phyloP scores from a whole-genome alignment of 306 rosid species.

The Vigna unguiculata region DNA sequence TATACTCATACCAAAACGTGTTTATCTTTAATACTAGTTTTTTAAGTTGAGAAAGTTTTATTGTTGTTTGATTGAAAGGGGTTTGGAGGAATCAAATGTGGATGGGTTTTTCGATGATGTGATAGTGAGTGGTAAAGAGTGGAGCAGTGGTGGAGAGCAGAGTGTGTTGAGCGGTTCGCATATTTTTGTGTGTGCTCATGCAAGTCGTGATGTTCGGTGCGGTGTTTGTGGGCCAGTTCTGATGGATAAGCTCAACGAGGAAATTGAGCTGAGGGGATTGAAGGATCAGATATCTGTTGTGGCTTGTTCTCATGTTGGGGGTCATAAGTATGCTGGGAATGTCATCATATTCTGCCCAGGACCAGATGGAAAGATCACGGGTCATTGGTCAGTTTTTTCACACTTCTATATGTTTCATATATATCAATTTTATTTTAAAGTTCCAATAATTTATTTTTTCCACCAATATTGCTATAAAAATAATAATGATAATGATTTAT shows the following conservation, averaged over 20 bases:
- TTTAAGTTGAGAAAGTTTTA: neutral
- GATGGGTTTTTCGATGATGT: conserved; percentile 84
- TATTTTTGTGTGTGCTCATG: conserved; percentile 94
- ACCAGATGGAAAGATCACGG: conserved; percentile 64
- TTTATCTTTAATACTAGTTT: neutral
- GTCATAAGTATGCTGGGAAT: conserved; percentile 92
- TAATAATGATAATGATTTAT: no score
- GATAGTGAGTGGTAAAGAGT: conserved; percentile 69
- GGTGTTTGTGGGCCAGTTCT: conserved; percentile 93
- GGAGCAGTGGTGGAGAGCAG: conserved; percentile 63
- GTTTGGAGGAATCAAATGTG: conserved; percentile 73
- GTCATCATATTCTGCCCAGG: conserved; percentile 71
- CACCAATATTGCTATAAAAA: no score
- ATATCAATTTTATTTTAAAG: neutral
- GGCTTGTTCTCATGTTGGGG: conserved; percentile 84
- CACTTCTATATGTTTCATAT: neutral
- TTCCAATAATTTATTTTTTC: neutral
- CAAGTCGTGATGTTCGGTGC: conserved; percentile 88
- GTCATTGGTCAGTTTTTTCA: conserved; percentile 73
- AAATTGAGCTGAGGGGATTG: conserved; percentile 67
- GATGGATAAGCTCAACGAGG: conserved; percentile 63
- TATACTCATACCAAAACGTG: neutral
- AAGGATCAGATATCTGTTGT: conserved; percentile 63
- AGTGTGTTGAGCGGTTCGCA: conserved; percentile 68
- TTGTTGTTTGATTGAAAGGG: conserved; percentile 54